Evolutionary conservation across 345 rosid genomes (phyloP).

Genomic region (Aquilaria malaccensis): DNA sequence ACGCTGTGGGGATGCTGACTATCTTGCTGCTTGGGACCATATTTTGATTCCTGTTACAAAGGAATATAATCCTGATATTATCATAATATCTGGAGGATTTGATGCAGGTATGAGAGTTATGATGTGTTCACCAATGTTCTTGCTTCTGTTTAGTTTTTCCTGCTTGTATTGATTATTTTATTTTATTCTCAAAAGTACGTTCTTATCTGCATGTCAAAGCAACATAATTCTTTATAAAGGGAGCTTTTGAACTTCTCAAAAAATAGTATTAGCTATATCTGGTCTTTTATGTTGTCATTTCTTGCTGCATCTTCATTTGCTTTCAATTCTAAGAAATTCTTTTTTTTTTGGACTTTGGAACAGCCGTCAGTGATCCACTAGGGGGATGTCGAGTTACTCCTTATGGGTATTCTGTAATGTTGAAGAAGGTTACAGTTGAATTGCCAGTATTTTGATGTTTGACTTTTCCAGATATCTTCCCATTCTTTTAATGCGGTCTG

Average conservation of each 20-base stretch:
- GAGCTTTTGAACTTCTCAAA: background rate
- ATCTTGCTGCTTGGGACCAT: constrained; percentile 91
- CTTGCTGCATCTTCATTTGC: background rate
- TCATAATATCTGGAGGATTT: constrained; percentile 84
- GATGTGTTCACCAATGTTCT: no score
- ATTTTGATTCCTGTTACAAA: constrained; percentile 76
- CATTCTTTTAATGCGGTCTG: background rate
- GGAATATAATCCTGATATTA: constrained; percentile 72
- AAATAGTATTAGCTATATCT: background rate
- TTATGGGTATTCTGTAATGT: constrained; percentile 69
- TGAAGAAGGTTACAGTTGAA: constrained; percentile 52
- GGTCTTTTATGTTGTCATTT: background rate
- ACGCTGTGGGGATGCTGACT: constrained; percentile 83
- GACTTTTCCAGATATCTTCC: constrained; percentile 2
- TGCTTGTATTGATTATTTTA: no score
- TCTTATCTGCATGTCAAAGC: no score
- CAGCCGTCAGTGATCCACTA: constrained; percentile 84
- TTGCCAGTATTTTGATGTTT: background rate
- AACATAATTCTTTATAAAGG: background rate
- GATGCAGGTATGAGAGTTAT: constrained; percentile 68
- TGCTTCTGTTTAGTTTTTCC: no score
- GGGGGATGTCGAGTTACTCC: constrained; percentile 88
- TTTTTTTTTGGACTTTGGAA: constrained; percentile 14
- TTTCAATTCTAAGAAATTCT: constrained; percentile 1
- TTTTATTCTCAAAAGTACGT: no score